phyloP scores from a whole-genome alignment of 345 rosid species.

The Geranium brycei region DNA sequence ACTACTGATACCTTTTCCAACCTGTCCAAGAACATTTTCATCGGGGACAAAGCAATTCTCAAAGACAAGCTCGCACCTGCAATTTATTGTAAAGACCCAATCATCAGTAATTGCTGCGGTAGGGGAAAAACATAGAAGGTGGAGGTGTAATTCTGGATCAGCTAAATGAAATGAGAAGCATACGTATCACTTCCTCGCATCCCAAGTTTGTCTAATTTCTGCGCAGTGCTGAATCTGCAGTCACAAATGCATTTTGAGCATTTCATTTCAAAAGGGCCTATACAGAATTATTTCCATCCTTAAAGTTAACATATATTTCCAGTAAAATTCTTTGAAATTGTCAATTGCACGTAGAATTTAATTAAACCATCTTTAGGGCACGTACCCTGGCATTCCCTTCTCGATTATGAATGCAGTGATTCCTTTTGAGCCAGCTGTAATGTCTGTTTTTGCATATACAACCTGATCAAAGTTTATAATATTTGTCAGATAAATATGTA shows the following conservation, averaged over 20 bases:
- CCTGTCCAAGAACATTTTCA: slow-evolving; percentile 74
- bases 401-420: slow-evolving; percentile 86
- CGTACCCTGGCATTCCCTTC: slow-evolving; percentile 41
- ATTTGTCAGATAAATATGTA: too few relatives aligned
- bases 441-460: slow-evolving; percentile 74
- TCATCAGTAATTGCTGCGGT: background rate
- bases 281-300: background rate
- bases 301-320: background rate
- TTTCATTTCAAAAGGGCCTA: background rate
- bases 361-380: background rate
- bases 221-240: slow-evolving; percentile 74
- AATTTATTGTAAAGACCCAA: background rate
- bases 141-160: background rate
- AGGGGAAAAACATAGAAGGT: background rate
- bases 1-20: slow-evolving; percentile 70
- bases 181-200: slow-evolving; percentile 96
- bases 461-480: slow-evolving; percentile 31
- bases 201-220: slow-evolving; percentile 77
- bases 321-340: background rate
- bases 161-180: slow-evolving; percentile 14
- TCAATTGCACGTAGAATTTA: background rate
- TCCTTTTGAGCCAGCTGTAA: slow-evolving; percentile 73
- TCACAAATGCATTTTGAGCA: slow-evolving; percentile 2
- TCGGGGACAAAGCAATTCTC: slow-evolving; percentile 81
- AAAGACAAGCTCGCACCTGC: slow-evolving; percentile 91